phyloP scores from a whole-genome alignment of 129 eudicot species.

The Tagetes erecta region DNA sequence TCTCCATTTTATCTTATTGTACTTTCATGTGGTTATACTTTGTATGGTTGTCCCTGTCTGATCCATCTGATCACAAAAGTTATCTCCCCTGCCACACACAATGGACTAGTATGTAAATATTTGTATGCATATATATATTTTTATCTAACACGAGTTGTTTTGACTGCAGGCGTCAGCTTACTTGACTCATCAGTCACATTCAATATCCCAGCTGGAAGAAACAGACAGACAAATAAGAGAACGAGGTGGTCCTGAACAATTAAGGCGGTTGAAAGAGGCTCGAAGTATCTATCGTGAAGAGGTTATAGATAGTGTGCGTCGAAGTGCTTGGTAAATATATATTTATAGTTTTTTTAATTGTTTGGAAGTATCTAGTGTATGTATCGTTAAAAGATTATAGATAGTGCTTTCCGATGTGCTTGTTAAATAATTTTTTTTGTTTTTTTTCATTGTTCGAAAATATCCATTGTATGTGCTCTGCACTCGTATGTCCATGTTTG shows the following conservation, averaged over 20 bases:
- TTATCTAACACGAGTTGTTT: slow-evolving; percentile 17
- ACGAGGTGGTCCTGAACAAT: slow-evolving; percentile 58
- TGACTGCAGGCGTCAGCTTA: slow-evolving; percentile 69
- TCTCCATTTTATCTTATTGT: background rate
- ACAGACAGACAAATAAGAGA: slow-evolving; percentile 84
- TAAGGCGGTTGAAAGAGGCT: slow-evolving; percentile 84
- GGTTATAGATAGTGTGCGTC: slow-evolving; percentile 85
- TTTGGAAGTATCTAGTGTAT: background rate
- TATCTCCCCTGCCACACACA: background rate
- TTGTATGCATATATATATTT: background rate
- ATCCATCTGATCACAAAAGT: slow-evolving; percentile 8
- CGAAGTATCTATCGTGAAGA: slow-evolving; percentile 84
- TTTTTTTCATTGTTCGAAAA: slow-evolving; percentile 4
- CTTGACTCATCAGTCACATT: slow-evolving; percentile 88
- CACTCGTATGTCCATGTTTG: slow-evolving; percentile 4
- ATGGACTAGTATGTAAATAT: background rate
- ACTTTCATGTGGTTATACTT: slow-evolving; percentile 6
- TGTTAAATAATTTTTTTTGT: slow-evolving; percentile 35
- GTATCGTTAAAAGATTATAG: slow-evolving; percentile 86
- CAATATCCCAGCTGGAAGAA: slow-evolving; percentile 80
- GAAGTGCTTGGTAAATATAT: slow-evolving; percentile 61
- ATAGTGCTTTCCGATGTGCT: slow-evolving; percentile 78
- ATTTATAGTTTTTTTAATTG: background rate
- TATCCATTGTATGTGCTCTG: background rate
- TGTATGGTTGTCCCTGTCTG: background rate